phyloP scores from a whole-genome alignment of 176 grass and related monocot genomes.

The Cenchrus purpureus region DNA sequence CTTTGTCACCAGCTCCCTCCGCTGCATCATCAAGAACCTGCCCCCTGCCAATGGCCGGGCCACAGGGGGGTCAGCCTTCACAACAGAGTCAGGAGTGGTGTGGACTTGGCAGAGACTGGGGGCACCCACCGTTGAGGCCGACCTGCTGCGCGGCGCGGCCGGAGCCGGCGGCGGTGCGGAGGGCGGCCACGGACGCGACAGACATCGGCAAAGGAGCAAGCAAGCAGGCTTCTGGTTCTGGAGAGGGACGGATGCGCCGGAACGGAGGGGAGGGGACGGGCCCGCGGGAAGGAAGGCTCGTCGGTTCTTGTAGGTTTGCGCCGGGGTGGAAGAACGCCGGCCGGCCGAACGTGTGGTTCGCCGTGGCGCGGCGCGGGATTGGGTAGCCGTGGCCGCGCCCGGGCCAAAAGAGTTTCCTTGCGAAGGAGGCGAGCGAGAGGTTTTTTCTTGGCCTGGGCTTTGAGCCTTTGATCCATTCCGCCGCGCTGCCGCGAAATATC shows the following conservation, averaged over 20 bases:
- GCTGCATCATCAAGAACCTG: constrained; percentile 56
- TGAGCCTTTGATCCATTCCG: neutral
- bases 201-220: constrained; percentile 30
- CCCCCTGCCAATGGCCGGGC: constrained; percentile 7
- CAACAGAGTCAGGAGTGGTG: neutral
- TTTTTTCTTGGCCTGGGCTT: neutral
- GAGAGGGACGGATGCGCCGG: neutral
- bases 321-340: neutral
- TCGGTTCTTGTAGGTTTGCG: constrained; percentile 30
- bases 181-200: constrained; percentile 44
- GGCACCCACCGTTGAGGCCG: constrained; percentile 20
- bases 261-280: neutral
- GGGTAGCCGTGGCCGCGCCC: constrained; percentile 50
- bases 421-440: neutral
- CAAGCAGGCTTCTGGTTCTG: neutral
- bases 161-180: constrained; percentile 36
- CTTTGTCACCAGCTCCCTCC: constrained; percentile 72
- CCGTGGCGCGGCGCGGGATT: neutral
- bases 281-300: neutral
- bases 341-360: constrained; percentile 16
- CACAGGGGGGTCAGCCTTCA: neutral
- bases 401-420: constrained; percentile 41
- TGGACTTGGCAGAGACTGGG: neutral
- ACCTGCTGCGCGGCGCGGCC: neutral
- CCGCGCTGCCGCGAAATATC: constrained; percentile 14